These are phyloP conservation scores for Blastocystis hominis DNA, from an alignment of 352 stramenopile genomes.

Conservation along the genomic window DNA sequence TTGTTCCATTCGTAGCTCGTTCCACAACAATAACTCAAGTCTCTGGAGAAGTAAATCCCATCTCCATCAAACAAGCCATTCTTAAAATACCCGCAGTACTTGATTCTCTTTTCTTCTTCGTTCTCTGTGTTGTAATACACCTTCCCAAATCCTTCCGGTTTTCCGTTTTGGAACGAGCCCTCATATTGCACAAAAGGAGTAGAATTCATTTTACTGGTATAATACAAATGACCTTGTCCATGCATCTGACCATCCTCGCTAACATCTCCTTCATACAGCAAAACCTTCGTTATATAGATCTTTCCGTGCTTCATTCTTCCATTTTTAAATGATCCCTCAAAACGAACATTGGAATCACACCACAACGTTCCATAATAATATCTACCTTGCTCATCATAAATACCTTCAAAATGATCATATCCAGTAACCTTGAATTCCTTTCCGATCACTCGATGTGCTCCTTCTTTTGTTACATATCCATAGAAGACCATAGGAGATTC, in stretches of 20 bases:
- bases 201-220: background rate
- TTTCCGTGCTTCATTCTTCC: background rate
- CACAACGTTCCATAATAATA: background rate
- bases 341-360: background rate
- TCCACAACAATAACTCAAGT: background rate
- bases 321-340: background rate
- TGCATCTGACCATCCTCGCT: background rate
- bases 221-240: background rate
- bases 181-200: background rate
- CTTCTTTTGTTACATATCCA: no score
- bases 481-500: no score
- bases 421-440: no score
- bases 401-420: background rate
- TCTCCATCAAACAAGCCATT: background rate
- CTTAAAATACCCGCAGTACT: slow-evolving; percentile 22
- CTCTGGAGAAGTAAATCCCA: background rate
- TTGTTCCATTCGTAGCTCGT: background rate
- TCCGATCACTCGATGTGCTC: no score
- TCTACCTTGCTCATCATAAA: background rate
- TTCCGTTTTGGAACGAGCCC: background rate
- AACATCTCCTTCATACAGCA: slow-evolving; percentile 5
- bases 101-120: background rate
- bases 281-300: background rate
- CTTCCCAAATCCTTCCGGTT: background rate
- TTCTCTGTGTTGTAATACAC: background rate